Percentiles rank a stretch among this genome's conserved stretches.
These are phyloP conservation scores for Seminavis robusta DNA, from an alignment of 108 stramenopile species.

Conservation along the genomic window DNA sequence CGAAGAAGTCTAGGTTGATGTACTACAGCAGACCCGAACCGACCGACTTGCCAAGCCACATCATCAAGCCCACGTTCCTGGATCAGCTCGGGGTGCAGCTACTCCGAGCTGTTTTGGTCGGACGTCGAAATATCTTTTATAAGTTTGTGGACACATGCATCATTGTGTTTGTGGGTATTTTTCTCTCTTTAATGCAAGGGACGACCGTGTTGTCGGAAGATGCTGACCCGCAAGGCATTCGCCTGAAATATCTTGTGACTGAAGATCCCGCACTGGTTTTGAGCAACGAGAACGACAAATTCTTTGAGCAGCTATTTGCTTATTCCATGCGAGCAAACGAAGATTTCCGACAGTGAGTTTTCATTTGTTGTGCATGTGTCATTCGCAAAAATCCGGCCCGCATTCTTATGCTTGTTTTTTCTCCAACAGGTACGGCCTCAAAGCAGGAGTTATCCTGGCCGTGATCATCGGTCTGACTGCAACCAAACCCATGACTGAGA, in stretches of 20 bases:
- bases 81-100: slow-evolving; percentile 25
- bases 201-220: no score
- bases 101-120: slow-evolving; percentile 15
- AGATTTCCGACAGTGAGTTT: no score
- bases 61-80: slow-evolving; percentile 9
- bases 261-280: no score
- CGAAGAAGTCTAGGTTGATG: no score
- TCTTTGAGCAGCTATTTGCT: no score
- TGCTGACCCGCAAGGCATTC: no score
- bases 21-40: slow-evolving; percentile 17
- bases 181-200: slow-evolving; percentile 26
- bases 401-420: no score
- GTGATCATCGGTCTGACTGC: slow-evolving; percentile 36
- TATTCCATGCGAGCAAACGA: no score
- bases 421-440: slow-evolving; percentile 27
- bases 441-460: slow-evolving; percentile 28
- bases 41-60: slow-evolving; percentile 16
- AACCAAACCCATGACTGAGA: slow-evolving; percentile 23
- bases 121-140: slow-evolving; percentile 22
- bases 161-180: slow-evolving; percentile 22
- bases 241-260: no score
- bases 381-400: no score
- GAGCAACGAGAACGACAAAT: no score
- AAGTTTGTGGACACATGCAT: slow-evolving; percentile 26
- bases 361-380: no score